These are phyloP conservation scores for Apiotrichum gamsii DNA, from an alignment of 1,284 basidiomycete species.

Conservation along the genomic window DNA sequence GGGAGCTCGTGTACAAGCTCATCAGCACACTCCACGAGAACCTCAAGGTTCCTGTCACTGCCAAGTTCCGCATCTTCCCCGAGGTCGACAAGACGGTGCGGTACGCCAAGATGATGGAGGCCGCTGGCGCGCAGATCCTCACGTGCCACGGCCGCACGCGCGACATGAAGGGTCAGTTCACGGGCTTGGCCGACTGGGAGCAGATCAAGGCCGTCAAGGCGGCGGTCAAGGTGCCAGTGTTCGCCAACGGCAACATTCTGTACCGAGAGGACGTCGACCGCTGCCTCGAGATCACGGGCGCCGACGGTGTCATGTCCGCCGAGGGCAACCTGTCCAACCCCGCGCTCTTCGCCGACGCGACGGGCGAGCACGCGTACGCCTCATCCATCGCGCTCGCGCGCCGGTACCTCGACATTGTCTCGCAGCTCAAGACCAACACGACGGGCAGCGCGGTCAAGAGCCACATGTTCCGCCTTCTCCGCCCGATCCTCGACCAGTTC, in stretches of 20 bases:
- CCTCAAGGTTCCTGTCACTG: slow-evolving; percentile 82
- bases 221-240: slow-evolving; percentile 83
- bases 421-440: slow-evolving; percentile 65
- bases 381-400: slow-evolving; percentile 62
- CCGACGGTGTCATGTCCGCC: slow-evolving; percentile 89
- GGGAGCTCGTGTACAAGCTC: slow-evolving; percentile 73
- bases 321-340: slow-evolving; percentile 95
- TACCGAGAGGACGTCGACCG: slow-evolving; percentile 69
- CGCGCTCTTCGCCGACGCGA: slow-evolving; percentile 59
- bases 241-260: slow-evolving; percentile 96
- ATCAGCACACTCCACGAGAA: slow-evolving; percentile 78
- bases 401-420: slow-evolving; percentile 81
- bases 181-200: slow-evolving; percentile 74
- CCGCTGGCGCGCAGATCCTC: slow-evolving; percentile 89
- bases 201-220: slow-evolving; percentile 80
- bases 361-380: slow-evolving; percentile 54
- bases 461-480: slow-evolving; percentile 87
- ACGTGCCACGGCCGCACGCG: slow-evolving; percentile 87
- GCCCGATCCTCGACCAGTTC: slow-evolving; percentile 65
- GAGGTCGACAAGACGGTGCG: slow-evolving; percentile 78
- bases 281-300: slow-evolving; percentile 74
- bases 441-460: slow-evolving; percentile 73
- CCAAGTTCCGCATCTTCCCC: slow-evolving; percentile 90
- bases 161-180: slow-evolving; percentile 78
- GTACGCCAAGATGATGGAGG: slow-evolving; percentile 91